Base-by-base conservation (phyloP, 73 alveolate genomes). In the Uronychia setigera region DNA sequence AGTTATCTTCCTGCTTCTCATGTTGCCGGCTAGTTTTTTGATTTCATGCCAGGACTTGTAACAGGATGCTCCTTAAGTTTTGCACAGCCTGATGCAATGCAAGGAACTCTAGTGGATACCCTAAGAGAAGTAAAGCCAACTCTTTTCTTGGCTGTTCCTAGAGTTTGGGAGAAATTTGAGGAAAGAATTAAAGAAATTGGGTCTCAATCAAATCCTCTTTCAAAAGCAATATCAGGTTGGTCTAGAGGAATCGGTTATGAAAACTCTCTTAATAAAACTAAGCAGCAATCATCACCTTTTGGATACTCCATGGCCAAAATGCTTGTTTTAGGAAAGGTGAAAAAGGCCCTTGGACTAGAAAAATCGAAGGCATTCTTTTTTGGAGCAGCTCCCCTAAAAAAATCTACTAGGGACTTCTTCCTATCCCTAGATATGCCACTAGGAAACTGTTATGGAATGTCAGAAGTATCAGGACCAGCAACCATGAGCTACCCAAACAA, bases 101-200 rank as follows among this genome's bases (percentile, higher is more conserved):
- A 78, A 46, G 95, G 93, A 46, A 33, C 94, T 14, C 60, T 93
- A 26, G 91, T 90, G 25, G 33, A 85, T 13, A 89, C 97, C 0
- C 60, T 92, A 19, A 28, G 32, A 60, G 87, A 87, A 83, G 95
- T 88, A 27, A 93, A 83, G 77, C 97, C 97, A 27, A 89, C 95
- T 0, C 29, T 80, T 19, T 93, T 93, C 91, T 77, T 93, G 26
- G 94, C 92, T 9, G 97, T 93, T 19, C 97, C 97, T 0, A 84
- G 97, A 89, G 91, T 93, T 27, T 93, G 97, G 97, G 95, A 89
- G 86, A 93, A 93, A 80, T 77, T 93, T 5, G 94, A 93, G 58
- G 97, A 85, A 29, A 87, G 84, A 58, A 32, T 93, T 59, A 86
- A 90, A 80, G 91, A 84, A 34, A 75, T 90, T 28, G 82, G 79